A percentile compares a stretch with the other conserved stretches of the same genome.
These are phyloP conservation scores for Saksenaea oblongispora DNA, from an alignment of 371 early-diverging fungal species.

Conservation along the genomic window DNA sequence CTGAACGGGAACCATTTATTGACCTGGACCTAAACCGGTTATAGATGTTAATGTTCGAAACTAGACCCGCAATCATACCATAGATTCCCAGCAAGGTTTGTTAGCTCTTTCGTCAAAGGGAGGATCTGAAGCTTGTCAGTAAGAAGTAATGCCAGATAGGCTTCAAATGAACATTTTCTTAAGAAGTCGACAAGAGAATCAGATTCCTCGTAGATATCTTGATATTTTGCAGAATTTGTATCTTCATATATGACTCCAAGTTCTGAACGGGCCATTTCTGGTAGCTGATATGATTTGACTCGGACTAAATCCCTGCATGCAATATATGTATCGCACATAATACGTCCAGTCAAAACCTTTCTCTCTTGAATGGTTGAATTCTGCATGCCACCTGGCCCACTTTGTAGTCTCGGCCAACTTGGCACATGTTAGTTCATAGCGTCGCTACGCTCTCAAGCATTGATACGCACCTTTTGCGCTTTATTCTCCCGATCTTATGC, in stretches of 20 bases:
- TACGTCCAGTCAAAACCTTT: constrained; percentile 71
- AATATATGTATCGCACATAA: constrained; percentile 92
- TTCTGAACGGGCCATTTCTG: constrained; percentile 67
- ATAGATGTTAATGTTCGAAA: neutral
- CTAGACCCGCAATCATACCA: constrained; percentile 51
- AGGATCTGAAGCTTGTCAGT: constrained; percentile 82
- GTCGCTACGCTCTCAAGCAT: neutral
- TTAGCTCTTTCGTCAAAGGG: constrained; percentile 89
- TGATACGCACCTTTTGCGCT: constrained; percentile 7
- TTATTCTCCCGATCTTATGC: constrained; percentile 17
- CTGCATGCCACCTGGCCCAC: constrained; percentile 1
- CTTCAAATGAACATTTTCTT: constrained; percentile 79
- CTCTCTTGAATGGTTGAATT: constrained; percentile 52
- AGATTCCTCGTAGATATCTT: constrained; percentile 60
- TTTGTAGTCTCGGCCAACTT: constrained; percentile 8
- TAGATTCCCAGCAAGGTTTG: constrained; percentile 88
- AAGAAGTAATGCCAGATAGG: constrained; percentile 67
- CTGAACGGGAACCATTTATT: constrained; percentile 86
- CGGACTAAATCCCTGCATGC: constrained; percentile 80
- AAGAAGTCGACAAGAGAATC: constrained; percentile 59
- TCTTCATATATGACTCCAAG: constrained; percentile 73
- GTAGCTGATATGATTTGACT: constrained; percentile 80
- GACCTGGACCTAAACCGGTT: constrained; percentile 54
- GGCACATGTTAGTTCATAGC: neutral
- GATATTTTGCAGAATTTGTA: constrained; percentile 69